phyloP scores from a whole-genome alignment of 805 yeast genomes.

The Schizosaccharomyces japonicus region DNA sequence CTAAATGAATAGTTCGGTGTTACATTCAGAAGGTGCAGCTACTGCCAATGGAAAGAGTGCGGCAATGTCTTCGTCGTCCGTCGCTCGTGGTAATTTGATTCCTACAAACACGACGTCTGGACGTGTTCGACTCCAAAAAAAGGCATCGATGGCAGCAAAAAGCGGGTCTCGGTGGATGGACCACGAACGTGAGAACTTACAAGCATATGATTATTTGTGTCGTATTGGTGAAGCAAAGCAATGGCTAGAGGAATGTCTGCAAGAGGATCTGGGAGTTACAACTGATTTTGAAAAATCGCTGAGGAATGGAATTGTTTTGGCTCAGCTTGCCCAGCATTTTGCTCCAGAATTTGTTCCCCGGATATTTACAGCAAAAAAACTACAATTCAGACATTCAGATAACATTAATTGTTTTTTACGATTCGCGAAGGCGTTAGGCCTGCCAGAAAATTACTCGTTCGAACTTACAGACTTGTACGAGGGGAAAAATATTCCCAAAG shows the following conservation, averaged over 20 bases:
- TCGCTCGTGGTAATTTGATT: no score
- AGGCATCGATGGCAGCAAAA: no score
- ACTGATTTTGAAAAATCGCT: conserved; percentile 40
- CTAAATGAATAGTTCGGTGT: no score
- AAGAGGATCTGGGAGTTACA: conserved; percentile 32
- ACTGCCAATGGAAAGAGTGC: no score
- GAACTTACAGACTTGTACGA: conserved; percentile 86
- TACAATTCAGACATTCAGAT: conserved; percentile 78
- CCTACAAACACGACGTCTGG: no score
- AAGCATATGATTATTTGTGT: conserved; percentile 57
- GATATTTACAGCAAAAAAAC: conserved; percentile 27
- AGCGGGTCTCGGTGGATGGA: conserved; percentile 20
- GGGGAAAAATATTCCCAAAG: conserved; percentile 76
- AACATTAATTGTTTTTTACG: conserved; percentile 38
- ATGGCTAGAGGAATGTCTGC: conserved; percentile 49
- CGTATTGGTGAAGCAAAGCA: conserved; percentile 57
- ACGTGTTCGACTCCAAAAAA: no score
- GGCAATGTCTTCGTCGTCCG: no score
- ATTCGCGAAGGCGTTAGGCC: conserved; percentile 39
- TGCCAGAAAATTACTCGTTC: conserved; percentile 65
- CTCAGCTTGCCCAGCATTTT: conserved; percentile 49
- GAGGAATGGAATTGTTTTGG: conserved; percentile 66
- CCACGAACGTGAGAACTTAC: conserved; percentile 20
- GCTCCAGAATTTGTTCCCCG: conserved; percentile 38
- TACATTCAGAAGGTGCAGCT: no score